Conservation (phyloP, 192 early-diverging fungal genomes). For the Mortierella hygrophila region DNA sequence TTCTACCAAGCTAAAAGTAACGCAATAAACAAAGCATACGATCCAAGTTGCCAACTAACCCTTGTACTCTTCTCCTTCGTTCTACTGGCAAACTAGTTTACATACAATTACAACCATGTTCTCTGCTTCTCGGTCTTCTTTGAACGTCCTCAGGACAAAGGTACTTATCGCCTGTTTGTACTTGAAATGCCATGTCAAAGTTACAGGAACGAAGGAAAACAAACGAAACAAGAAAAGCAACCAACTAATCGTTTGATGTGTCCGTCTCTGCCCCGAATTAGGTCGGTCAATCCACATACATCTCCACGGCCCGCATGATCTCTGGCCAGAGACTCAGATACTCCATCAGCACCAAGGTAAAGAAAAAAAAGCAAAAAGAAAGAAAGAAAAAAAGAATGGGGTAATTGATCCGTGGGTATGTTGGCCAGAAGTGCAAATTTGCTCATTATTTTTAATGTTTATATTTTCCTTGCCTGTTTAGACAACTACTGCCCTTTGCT, state of each 20-base stretch:
- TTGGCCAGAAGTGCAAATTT: not conserved
- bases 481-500: constrained; percentile 31
- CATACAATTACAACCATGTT: constrained; percentile 16
- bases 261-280: not conserved
- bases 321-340: constrained; percentile 53
- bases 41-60: not conserved
- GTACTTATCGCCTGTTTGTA: not conserved
- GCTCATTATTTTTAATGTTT: not conserved
- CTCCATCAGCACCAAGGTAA: constrained; percentile 50
- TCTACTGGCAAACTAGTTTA: not conserved
- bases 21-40: not conserved
- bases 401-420: not conserved
- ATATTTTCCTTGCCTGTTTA: constrained; percentile 5
- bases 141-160: constrained; percentile 49
- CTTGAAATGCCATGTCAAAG: not conserved
- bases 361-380: not conserved
- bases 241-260: not conserved
- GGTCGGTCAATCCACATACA: constrained; percentile 55
- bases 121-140: constrained; percentile 40
- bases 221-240: too few relatives aligned
- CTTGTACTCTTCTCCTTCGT: not conserved
- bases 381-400: not conserved
- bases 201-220: not conserved
- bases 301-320: constrained; percentile 47
- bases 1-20: not conserved